Conservation (phyloP, 2,329 filamentous ascomycete genomes). For the Phyllosticta citribraziliensis region DNA sequence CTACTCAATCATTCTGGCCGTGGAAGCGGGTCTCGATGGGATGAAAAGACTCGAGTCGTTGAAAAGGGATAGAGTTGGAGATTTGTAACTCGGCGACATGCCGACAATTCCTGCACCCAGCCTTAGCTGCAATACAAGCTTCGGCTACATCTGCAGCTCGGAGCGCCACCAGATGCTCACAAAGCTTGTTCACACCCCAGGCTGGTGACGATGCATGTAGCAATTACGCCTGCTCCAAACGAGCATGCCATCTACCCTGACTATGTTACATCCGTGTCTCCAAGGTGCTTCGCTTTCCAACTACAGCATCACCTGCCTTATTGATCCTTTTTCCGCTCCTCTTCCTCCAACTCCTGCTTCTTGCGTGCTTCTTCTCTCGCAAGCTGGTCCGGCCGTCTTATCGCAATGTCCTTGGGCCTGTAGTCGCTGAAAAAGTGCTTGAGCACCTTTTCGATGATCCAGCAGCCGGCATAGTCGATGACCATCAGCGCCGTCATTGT, state of each 20-base stretch:
- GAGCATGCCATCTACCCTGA: background rate
- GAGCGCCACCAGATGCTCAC: background rate
- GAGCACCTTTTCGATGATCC: slow-evolving; percentile 72
- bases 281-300: background rate
- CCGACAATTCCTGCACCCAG: background rate
- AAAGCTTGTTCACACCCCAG: background rate
- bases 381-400: slow-evolving; percentile 77
- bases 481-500: slow-evolving; percentile 80
- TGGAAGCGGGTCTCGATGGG: background rate
- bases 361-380: slow-evolving; percentile 63
- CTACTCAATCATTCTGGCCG: background rate
- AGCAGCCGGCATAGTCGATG: slow-evolving; percentile 79
- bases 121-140: background rate
- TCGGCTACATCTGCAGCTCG: background rate
- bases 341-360: slow-evolving; percentile 41
- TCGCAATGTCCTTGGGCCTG: slow-evolving; percentile 85
- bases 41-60: background rate
- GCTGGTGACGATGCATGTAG: background rate
- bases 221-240: background rate
- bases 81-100: background rate
- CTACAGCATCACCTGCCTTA: background rate
- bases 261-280: background rate
- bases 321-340: slow-evolving; percentile 24
- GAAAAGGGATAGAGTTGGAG: background rate
- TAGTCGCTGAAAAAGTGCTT: slow-evolving; percentile 86